These are phyloP conservation scores for Lenwebbia sp. DNA, from an alignment of 345 rosid species.

Conservation along the genomic window DNA sequence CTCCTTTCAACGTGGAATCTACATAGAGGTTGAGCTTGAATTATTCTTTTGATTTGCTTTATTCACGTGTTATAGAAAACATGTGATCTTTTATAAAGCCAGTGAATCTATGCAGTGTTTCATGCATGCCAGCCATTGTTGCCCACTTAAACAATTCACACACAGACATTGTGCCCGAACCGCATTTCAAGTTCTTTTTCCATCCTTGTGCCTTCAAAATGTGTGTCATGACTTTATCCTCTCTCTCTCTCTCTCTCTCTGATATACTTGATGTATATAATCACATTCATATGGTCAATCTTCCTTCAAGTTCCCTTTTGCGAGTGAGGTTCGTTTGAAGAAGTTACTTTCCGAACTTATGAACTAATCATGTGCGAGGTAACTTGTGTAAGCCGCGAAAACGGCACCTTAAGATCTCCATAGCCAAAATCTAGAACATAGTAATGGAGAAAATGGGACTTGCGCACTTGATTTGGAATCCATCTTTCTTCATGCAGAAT, in stretches of 20 bases:
- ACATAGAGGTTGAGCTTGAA: slow-evolving; percentile 35
- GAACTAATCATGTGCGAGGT: neutral
- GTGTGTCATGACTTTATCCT: neutral
- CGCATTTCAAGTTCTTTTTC: neutral
- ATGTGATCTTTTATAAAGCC: neutral
- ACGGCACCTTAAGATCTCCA: too few relatives aligned
- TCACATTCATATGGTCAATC: neutral
- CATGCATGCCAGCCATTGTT: neutral
- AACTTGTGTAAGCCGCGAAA: too few relatives aligned
- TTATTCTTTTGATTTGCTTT: neutral
- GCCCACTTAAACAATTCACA: neutral
- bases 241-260: neutral
- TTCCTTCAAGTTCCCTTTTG: neutral
- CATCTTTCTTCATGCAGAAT: too few relatives aligned
- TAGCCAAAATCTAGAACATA: too few relatives aligned
- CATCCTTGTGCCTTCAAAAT: neutral
- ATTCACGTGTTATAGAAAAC: neutral
- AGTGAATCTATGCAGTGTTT: neutral
- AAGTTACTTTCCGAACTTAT: neutral
- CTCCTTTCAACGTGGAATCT: slow-evolving; percentile 11
- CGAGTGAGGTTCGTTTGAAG: neutral
- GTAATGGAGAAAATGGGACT: too few relatives aligned
- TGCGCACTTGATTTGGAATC: too few relatives aligned
- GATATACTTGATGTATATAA: neutral
- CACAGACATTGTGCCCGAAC: neutral